Conservation (phyloP, 2,329 filamentous ascomycete genomes). For the Furcasterigmium furcatum region DNA sequence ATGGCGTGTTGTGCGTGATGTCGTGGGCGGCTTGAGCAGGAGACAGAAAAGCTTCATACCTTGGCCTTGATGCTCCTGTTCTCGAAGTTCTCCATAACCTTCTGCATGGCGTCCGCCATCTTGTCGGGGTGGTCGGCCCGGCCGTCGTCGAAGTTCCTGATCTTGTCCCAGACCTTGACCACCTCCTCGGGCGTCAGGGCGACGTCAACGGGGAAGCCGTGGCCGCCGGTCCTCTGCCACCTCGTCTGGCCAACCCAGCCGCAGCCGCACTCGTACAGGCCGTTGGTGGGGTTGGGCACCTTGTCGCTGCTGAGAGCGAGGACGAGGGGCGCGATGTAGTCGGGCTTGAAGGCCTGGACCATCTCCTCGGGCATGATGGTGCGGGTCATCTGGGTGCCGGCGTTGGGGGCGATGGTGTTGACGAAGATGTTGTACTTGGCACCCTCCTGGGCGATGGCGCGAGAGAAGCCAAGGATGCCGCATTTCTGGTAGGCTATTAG, state of each 20-base stretch:
- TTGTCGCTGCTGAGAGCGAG: conserved; percentile 82
- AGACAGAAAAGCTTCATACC: conserved; percentile 46
- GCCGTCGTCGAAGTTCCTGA: conserved; percentile 83
- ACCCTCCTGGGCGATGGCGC: conserved; percentile 88
- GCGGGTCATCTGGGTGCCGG: conserved; percentile 90
- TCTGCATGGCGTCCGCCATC: conserved; percentile 72
- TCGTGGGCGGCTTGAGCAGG: background rate
- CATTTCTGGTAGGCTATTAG: conserved; percentile 58
- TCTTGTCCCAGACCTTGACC: conserved; percentile 69
- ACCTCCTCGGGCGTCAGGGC: conserved; percentile 83
- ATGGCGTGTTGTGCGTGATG: conserved; percentile 1
- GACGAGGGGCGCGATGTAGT: conserved; percentile 94
- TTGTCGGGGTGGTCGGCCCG: conserved; percentile 84
- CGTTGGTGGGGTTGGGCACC: conserved; percentile 79
- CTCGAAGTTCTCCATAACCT: conserved; percentile 76
- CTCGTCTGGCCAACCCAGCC: conserved; percentile 90
- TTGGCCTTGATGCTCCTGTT: conserved; percentile 64
- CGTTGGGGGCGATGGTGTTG: conserved; percentile 97
- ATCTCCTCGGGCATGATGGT: conserved; percentile 95
- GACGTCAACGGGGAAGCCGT: conserved; percentile 87
- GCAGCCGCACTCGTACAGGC: conserved; percentile 90
- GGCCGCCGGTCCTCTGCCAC: conserved; percentile 89
- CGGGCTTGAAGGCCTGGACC: conserved; percentile 98
- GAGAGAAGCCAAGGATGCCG: conserved; percentile 93
- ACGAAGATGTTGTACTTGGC: conserved; percentile 97